Evolutionary conservation across 805 yeast species (phyloP).

Genomic region (Ogataea siamensis): DNA sequence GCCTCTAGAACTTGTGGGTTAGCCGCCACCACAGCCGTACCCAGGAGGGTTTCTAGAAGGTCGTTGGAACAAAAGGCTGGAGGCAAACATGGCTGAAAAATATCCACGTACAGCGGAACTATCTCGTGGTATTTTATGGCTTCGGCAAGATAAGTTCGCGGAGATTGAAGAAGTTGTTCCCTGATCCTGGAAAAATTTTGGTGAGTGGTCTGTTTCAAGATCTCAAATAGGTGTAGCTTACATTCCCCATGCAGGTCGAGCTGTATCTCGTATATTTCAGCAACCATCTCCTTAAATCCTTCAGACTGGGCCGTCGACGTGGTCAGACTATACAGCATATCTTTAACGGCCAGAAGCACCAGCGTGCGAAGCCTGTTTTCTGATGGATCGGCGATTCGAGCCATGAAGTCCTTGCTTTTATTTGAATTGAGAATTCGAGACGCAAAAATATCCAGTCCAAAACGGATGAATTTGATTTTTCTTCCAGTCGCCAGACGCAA

Average conservation of each 20-base stretch:
- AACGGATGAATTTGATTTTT: constrained; percentile 9
- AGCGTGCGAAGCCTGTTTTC: constrained; percentile 12
- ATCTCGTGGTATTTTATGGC: background rate
- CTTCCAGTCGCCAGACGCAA: constrained; percentile 3
- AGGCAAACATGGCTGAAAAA: constrained; percentile 2
- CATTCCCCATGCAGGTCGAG: constrained; percentile 2
- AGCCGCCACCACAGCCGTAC: constrained; percentile 4
- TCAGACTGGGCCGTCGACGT: background rate
- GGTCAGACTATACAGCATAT: constrained; percentile 2
- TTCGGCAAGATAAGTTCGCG: background rate
- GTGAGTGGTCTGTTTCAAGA: constrained; percentile 2
- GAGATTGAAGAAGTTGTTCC: background rate
- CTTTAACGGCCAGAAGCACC: constrained; percentile 13
- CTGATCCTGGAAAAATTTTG: constrained; percentile 1
- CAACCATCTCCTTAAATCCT: constrained; percentile 1
- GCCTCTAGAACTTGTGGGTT: constrained; percentile 2
- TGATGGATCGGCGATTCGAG: constrained; percentile 13
- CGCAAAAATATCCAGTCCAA: constrained; percentile 12
- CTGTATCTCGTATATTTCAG: constrained; percentile 7
- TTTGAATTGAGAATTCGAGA: constrained; percentile 8
- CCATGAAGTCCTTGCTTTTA: constrained; percentile 7
- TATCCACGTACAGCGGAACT: constrained; percentile 3
- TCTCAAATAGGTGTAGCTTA: constrained; percentile 3
- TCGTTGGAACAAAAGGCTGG: background rate
- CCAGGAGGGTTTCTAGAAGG: constrained; percentile 3